Evolutionary conservation across 805 yeast genomes (phyloP).

Genomic region (Myxozyma lipomycoides): DNA sequence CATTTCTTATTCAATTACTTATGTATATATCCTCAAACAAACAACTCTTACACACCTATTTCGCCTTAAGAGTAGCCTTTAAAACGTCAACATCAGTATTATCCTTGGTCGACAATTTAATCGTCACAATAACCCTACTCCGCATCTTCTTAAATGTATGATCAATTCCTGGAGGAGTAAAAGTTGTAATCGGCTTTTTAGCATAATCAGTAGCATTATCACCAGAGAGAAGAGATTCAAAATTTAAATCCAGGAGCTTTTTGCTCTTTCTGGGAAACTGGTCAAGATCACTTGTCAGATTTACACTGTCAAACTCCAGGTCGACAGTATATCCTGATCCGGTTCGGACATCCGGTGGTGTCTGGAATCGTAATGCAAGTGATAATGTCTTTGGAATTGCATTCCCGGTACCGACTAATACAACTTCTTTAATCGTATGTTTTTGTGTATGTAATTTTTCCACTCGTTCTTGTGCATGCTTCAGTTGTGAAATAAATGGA

Average conservation of each 20-base stretch:
- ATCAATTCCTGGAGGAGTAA: no score
- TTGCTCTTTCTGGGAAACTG: no score
- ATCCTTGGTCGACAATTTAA: not conserved
- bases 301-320: not conserved
- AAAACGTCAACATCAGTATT: no score
- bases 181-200: not conserved
- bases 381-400: conserved; percentile 24
- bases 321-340: not conserved
- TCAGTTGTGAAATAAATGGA: conserved; percentile 25
- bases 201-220: not conserved
- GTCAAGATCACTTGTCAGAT: not conserved
- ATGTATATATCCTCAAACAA: no score
- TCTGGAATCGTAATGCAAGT: conserved; percentile 19
- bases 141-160: no score
- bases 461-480: conserved; percentile 18
- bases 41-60: no score
- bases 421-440: conserved; percentile 6
- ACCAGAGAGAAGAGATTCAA: no score
- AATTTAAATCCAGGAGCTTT: no score
- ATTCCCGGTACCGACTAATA: conserved; percentile 14
- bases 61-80: no score
- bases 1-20: no score
- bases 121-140: not conserved
- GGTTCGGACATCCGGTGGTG: not conserved
- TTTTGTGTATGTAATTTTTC: conserved; percentile 2